Percentiles rank a stretch among this genome's conserved stretches.
Conservation (phyloP, 352 stramenopile species). For the Pythium aristosporum region DNA sequence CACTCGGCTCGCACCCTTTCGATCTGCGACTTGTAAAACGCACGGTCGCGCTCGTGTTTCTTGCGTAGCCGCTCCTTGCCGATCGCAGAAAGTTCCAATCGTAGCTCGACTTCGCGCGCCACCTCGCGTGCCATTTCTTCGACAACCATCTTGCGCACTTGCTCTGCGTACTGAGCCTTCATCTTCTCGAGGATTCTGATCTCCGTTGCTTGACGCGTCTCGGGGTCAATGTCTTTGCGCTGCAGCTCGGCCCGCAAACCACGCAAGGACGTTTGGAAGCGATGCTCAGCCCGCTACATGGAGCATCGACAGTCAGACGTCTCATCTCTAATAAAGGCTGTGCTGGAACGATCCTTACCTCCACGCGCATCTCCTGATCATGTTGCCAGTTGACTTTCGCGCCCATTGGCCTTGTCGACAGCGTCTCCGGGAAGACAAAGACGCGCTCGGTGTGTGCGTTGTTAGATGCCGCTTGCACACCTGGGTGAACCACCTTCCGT, state of each 20-base stretch:
- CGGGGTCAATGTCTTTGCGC: slow-evolving; percentile 38
- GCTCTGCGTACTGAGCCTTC: slow-evolving; percentile 52
- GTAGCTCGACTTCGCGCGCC: slow-evolving; percentile 49
- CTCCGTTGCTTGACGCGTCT: slow-evolving; percentile 36
- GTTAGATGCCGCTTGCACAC: not conserved
- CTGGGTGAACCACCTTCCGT: not conserved
- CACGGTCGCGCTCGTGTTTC: slow-evolving; percentile 50
- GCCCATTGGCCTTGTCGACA: slow-evolving; percentile 52
- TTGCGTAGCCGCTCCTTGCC: slow-evolving; percentile 49
- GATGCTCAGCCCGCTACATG: slow-evolving; percentile 46
- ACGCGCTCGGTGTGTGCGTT: not conserved
- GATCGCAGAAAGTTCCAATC: slow-evolving; percentile 43
- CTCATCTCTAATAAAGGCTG: not conserved
- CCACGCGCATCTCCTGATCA: slow-evolving; percentile 42
- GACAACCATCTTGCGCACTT: slow-evolving; percentile 48
- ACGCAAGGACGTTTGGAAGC: slow-evolving; percentile 49
- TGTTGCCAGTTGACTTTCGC: slow-evolving; percentile 49
- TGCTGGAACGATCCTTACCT: slow-evolving; percentile 29
- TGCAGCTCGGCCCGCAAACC: slow-evolving; percentile 51
- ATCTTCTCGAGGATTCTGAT: slow-evolving; percentile 66
- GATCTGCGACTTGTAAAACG: slow-evolving; percentile 58
- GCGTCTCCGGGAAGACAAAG: slow-evolving; percentile 45
- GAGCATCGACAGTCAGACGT: not conserved
- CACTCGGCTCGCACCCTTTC: slow-evolving; percentile 60
- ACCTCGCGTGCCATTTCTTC: slow-evolving; percentile 71